A percentile compares a stretch with the other conserved stretches of the same genome.
Conservation (phyloP, 1,139 yeast genomes). For the Hemisphaericaspora subhashii region DNA sequence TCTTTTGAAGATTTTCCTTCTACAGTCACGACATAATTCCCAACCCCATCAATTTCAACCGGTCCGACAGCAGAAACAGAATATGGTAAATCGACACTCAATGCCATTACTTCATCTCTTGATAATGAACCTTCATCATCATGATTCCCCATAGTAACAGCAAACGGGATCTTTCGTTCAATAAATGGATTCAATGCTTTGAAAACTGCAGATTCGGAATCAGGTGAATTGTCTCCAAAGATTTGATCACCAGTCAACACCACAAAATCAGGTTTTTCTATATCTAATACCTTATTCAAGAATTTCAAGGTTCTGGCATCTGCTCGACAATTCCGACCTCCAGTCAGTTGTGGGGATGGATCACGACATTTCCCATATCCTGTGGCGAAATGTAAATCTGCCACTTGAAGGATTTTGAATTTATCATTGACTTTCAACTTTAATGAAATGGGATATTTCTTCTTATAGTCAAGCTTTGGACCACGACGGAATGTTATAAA, state of each 20-base stretch:
- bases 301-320: slow-evolving; percentile 68
- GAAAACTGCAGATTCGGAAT: slow-evolving; percentile 72
- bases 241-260: slow-evolving; percentile 88
- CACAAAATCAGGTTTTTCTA: slow-evolving; percentile 77
- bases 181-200: slow-evolving; percentile 79
- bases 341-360: slow-evolving; percentile 52
- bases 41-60: slow-evolving; percentile 67
- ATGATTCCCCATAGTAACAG: slow-evolving; percentile 61
- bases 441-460: slow-evolving; percentile 22
- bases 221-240: slow-evolving; percentile 69
- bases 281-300: slow-evolving; percentile 60
- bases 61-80: slow-evolving; percentile 67
- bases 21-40: slow-evolving; percentile 67
- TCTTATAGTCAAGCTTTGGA: slow-evolving; percentile 23
- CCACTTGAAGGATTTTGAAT: slow-evolving; percentile 79
- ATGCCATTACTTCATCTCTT: slow-evolving; percentile 60
- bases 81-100: slow-evolving; percentile 61
- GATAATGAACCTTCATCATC: slow-evolving; percentile 76
- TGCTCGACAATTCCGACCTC: slow-evolving; percentile 61
- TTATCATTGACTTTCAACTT: slow-evolving; percentile 39
- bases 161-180: slow-evolving; percentile 69
- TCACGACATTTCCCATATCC: slow-evolving; percentile 76
- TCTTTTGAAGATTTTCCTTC: slow-evolving; percentile 39
- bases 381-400: slow-evolving; percentile 83
- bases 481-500: slow-evolving; percentile 33